phyloP scores from a whole-genome alignment of 1,284 basidiomycete genomes.

The Phenoliferia sp. region DNA sequence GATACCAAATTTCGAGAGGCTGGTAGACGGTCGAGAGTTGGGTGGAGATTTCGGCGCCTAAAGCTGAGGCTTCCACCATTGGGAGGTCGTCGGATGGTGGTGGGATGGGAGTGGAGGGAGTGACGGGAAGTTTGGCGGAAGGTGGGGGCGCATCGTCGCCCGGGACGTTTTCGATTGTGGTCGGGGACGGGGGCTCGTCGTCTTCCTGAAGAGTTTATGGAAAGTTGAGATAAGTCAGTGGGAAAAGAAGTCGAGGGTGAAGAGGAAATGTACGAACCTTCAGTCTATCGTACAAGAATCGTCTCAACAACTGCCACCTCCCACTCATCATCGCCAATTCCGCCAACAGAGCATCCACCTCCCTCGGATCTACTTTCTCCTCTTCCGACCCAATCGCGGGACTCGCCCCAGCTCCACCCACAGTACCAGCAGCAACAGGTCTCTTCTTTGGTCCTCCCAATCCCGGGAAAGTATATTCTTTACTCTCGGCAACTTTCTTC shows the following conservation, averaged over 20 bases:
- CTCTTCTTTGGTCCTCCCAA: background rate
- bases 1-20: slow-evolving; percentile 89
- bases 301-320: slow-evolving; percentile 84
- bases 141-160: slow-evolving; percentile 29
- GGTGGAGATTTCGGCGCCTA: slow-evolving; percentile 59
- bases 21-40: slow-evolving; percentile 71
- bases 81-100: slow-evolving; percentile 33
- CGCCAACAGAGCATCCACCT: slow-evolving; percentile 80
- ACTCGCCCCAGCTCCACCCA: background rate
- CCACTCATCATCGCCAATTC: slow-evolving; percentile 85
- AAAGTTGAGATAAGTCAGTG: background rate
- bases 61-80: slow-evolving; percentile 51
- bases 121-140: background rate
- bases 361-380: slow-evolving; percentile 70
- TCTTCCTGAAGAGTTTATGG: slow-evolving; percentile 6
- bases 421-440: background rate
- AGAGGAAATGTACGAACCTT: slow-evolving; percentile 44
- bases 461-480: slow-evolving; percentile 4
- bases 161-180: slow-evolving; percentile 19
- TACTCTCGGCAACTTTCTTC: slow-evolving; percentile 33
- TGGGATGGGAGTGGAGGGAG: background rate
- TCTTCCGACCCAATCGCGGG: slow-evolving; percentile 41
- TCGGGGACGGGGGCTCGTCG: slow-evolving; percentile 20
- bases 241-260: background rate
- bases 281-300: slow-evolving; percentile 69